Base-by-base conservation (phyloP, 352 stramenopile species). In the Pythium brassicae region DNA sequence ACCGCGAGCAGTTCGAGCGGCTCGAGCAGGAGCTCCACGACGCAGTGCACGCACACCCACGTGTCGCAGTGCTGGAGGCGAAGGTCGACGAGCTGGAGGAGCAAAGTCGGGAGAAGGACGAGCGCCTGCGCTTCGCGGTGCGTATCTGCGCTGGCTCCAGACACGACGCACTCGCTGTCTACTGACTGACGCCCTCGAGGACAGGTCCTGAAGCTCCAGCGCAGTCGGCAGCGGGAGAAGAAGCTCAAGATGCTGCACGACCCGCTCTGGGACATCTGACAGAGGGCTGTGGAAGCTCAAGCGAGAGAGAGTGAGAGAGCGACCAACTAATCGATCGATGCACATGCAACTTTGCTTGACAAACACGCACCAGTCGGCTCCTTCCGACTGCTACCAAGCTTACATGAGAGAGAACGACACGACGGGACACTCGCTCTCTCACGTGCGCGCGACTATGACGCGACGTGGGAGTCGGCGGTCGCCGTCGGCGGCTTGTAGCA, bases 401-500 rank as follows among this genome's bases (percentile, higher is more conserved):
- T n/a, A 4, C 12, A 22, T 1, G 14, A 44, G 37, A n/a, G 37
- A 10, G n/a, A n/a, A n/a, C n/a, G n/a, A n/a, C n/a, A n/a, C n/a
- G n/a, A n/a, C n/a, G n/a, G n/a, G n/a, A n/a, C n/a, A n/a, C n/a
- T n/a, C 32, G 14, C 32, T 37, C 32, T 37, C 32, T 35, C 29
- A 10, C 29, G 9, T 4, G n/a, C 14, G 34, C 12, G 22, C 12
- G 17, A 40, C 65, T 87, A 95, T 12, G 85, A 95, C 23, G 69
- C 68, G 45, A 92, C 76, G 23, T 86, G 75, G 11, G 85, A 83
- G 62, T 95, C 82, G 11, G 83, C 78, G 8, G 87, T 87, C 14
- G 87, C 68, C n/a, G 84, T 66, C 11, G 92, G 92, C 15, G 92
- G 92, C 49, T 94, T 86, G 70, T 97, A 97, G 57, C 90, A 90